Evolutionary conservation across 1,284 basidiomycete species (phyloP).

Genomic region (Cronartium ribicola): DNA sequence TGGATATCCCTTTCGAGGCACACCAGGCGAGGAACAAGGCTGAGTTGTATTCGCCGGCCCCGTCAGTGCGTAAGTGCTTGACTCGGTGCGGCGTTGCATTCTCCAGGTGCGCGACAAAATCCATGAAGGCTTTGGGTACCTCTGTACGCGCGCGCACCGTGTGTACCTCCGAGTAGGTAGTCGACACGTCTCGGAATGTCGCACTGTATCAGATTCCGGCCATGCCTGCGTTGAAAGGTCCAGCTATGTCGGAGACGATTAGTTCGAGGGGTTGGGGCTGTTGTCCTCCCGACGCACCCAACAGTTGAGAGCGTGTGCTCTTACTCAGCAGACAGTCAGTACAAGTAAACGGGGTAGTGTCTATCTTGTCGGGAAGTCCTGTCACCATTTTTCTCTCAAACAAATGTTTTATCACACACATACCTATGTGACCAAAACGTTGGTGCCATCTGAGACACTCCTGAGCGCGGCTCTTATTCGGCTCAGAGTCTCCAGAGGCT

Average conservation of each 20-base stretch:
- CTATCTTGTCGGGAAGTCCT: neutral
- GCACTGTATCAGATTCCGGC: neutral
- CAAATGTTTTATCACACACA: neutral
- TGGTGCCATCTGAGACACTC: neutral
- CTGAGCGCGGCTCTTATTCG: too few relatives aligned
- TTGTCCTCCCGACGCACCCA: neutral
- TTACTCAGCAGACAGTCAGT: neutral
- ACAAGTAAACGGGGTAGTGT: neutral
- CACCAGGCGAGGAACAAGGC: neutral
- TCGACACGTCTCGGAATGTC: neutral
- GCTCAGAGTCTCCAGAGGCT: too few relatives aligned
- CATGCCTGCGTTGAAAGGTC: slow-evolving; percentile 2
- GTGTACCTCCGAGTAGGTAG: neutral
- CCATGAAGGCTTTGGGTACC: neutral
- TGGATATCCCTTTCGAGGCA: neutral
- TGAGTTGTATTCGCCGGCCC: neutral
- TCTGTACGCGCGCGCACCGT: neutral
- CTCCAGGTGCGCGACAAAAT: neutral
- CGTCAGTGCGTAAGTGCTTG: neutral
- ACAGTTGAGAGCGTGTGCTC: too few relatives aligned
- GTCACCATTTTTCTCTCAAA: neutral
- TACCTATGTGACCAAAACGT: neutral
- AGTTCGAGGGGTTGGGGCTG: neutral
- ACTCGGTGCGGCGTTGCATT: neutral
- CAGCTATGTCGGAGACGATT: neutral